A percentile compares a stretch with the other conserved stretches of the same genome.
These are phyloP conservation scores for Pistacia vera DNA, from an alignment of 345 rosid genomes.

Conservation along the genomic window DNA sequence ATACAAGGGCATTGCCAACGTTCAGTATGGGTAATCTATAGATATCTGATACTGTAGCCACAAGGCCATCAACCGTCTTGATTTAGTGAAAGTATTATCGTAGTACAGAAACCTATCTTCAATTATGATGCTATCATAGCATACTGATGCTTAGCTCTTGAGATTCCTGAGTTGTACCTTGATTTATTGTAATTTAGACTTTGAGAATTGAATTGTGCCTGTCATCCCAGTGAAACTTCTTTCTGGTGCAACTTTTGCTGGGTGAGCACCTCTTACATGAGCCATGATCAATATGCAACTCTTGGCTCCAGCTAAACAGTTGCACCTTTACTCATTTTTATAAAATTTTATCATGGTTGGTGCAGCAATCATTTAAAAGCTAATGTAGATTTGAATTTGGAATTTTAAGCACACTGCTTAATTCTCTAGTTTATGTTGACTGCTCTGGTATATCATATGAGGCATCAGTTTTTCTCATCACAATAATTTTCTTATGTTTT, in stretches of 20 bases:
- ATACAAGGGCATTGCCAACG: not conserved
- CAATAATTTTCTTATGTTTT: not conserved
- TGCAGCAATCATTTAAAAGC: slow-evolving; percentile 14
- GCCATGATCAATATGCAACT: not conserved
- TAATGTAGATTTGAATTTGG: slow-evolving; percentile 1
- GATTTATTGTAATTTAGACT: no score
- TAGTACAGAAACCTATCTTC: not conserved
- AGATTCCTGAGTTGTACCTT: slow-evolving; percentile 4
- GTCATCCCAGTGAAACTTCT: not conserved
- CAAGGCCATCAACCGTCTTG: no score
- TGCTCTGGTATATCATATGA: not conserved
- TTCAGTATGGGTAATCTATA: not conserved
- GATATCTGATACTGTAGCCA: not conserved
- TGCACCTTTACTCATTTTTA: not conserved
- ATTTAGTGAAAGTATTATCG: not conserved
- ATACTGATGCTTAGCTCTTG: not conserved
- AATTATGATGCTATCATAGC: not conserved
- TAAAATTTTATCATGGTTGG: slow-evolving; percentile 2
- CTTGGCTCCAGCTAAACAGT: not conserved
- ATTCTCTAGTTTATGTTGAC: not conserved
- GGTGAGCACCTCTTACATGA: not conserved
- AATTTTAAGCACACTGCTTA: not conserved
- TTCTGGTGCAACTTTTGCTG: not conserved
- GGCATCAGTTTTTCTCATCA: not conserved
- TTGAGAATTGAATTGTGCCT: no score